Evolutionary conservation across 2,329 filamentous ascomycete species (phyloP).

Genomic region (Cytospora piceicola): DNA sequence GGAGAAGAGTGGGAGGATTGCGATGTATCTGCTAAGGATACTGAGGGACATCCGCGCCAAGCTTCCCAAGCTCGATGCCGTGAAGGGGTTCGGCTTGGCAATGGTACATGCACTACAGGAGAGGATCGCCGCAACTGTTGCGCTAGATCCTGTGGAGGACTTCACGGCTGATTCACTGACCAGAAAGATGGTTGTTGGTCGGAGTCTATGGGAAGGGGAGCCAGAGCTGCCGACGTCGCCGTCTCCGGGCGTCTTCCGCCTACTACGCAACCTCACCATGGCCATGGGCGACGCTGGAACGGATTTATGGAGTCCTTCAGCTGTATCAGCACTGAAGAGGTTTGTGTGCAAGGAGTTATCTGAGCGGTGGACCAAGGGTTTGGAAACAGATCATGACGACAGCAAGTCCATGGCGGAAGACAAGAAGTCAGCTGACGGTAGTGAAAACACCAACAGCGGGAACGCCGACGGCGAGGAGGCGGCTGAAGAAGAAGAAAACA

Average conservation of each 20-base stretch:
- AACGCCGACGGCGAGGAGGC: constrained; percentile 22
- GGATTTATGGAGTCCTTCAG: constrained; percentile 80
- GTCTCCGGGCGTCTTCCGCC: constrained; percentile 72
- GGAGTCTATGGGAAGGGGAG: constrained; percentile 78
- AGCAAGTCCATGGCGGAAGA: constrained; percentile 31
- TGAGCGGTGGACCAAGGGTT: constrained; percentile 50
- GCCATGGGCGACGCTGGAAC: constrained; percentile 72
- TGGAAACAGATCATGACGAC: constrained; percentile 40
- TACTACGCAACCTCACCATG: constrained; percentile 66
- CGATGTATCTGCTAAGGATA: constrained; percentile 72
- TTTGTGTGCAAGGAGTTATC: constrained; percentile 55
- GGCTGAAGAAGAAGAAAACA: constrained; percentile 27
- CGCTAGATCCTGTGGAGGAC: constrained; percentile 52
- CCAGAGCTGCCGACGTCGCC: constrained; percentile 78
- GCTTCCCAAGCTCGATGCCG: constrained; percentile 57
- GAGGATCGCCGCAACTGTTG: constrained; percentile 59
- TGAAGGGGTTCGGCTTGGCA: constrained; percentile 61
- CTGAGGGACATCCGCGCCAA: constrained; percentile 74
- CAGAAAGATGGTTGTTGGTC: constrained; percentile 58
- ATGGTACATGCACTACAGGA: constrained; percentile 68
- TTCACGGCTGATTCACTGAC: constrained; percentile 49
- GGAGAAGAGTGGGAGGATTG: constrained; percentile 54
- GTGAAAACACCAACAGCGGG: constrained; percentile 8
- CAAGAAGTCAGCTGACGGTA: constrained; percentile 12
- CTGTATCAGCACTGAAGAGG: constrained; percentile 66